Evolutionary conservation across 2,329 filamentous ascomycete genomes (phyloP), one percentile per base, ranked within the genome.

Genomic region (Epichloe uncinata): DNA sequence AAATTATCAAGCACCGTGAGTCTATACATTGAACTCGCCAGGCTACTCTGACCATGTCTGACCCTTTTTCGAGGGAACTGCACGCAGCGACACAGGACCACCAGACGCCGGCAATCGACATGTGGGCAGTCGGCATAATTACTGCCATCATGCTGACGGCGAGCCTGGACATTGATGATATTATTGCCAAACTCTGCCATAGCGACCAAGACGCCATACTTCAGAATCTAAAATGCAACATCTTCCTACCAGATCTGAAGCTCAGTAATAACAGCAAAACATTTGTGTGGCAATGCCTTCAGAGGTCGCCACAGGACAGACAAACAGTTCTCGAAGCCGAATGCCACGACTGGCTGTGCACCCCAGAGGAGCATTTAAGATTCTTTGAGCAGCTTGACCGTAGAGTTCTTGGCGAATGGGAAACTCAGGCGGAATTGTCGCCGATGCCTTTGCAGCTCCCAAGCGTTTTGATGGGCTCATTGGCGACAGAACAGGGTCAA

Each of bases 41-140:
- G 18, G 40, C 38, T 12, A 22, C 18, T 3, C 16, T 22, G 30
- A 22, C 13, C 3, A 45, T 47, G 40, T 38, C 52, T 58, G 33
- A 56, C 46, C 5, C 20, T 12, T 5, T 13, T 26, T 20, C 1
- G n/a, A 75, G 73, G 1, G 73, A 77, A 58, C 58, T 71, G 7
- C 42, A 42, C 15, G 41, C 45, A 18, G 54, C 43, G 5, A 54
- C 42, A 6, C 52, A 54, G 4, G 49, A 58, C 13, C 30, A 53
- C 35, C 61, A 57, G 61, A 75, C 59, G 48, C 58, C 54, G 15
- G 66, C 49, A 47, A 70, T 75, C 5, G 75, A 78, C 51, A 70
- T 78, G 20, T 78, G 75, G 75, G 70, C 74, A 4, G 57, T 78
- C 15, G 75, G 75, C 0, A 64, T 76, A 48, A 62, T 78, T 4